Conservation (phyloP, 2,329 filamentous ascomycete genomes). For the Epicoccum sorghinum region DNA sequence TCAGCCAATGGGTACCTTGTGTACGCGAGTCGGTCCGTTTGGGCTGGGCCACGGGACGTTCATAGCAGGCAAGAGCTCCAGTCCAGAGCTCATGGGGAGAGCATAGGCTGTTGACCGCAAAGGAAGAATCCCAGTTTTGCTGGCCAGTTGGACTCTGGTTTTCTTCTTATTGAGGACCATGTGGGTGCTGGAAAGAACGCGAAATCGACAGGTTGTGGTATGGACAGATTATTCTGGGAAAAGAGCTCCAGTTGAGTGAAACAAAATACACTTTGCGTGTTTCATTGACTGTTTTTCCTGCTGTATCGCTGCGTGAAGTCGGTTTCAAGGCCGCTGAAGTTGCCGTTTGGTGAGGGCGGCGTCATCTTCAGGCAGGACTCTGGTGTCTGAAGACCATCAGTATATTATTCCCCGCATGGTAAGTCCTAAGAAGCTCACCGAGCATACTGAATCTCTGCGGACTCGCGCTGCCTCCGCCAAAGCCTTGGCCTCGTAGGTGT, state of each 20-base stretch:
- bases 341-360: constrained; percentile 13
- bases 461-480: constrained; percentile 26
- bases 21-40: constrained; percentile 10
- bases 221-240: no score
- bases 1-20: constrained; percentile 3
- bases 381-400: constrained; percentile 30
- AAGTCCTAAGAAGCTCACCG: constrained; percentile 21
- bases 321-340: constrained; percentile 32
- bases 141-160: not conserved
- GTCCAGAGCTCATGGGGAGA: not conserved
- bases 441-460: constrained; percentile 31
- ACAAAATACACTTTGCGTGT: not conserved
- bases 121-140: no score
- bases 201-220: no score
- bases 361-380: constrained; percentile 31
- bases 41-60: not conserved
- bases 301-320: constrained; percentile 38
- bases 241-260: no score
- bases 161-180: not conserved
- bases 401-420: not conserved
- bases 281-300: constrained; percentile 19
- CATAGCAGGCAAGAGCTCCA: not conserved
- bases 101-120: not conserved
- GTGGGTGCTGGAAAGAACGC: not conserved
- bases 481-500: constrained; percentile 40